These are phyloP conservation scores for Plantago elongata DNA, from an alignment of 257 asterid genomes.

Conservation along the genomic window DNA sequence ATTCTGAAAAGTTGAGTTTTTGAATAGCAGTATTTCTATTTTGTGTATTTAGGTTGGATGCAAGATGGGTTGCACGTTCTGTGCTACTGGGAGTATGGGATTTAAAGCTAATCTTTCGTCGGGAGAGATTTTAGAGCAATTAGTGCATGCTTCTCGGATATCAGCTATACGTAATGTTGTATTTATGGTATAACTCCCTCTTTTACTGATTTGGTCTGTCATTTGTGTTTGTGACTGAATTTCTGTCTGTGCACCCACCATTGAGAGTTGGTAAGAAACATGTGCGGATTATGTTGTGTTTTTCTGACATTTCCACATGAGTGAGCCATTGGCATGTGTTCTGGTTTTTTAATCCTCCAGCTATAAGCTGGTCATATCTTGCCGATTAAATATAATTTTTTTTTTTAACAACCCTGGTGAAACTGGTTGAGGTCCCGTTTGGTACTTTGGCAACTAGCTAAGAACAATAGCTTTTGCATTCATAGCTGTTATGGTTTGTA, in stretches of 20 bases:
- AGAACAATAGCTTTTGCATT: no score
- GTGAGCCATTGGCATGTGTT: neutral
- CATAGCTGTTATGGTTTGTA: no score
- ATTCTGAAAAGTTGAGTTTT: neutral
- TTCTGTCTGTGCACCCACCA: no score
- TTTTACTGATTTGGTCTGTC: neutral
- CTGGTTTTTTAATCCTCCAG: neutral
- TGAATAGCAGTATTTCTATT: neutral
- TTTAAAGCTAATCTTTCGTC: conserved; percentile 80
- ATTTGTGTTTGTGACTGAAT: neutral
- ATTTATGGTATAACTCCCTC: conserved; percentile 65
- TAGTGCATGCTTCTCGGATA: conserved; percentile 84
- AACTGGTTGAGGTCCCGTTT: no score
- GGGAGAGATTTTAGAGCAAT: conserved; percentile 88
- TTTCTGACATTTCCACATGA: neutral
- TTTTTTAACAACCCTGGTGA: no score
- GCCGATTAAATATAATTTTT: neutral
- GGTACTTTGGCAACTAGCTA: no score
- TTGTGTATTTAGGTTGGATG: conserved; percentile 74
- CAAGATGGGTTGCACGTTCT: conserved; percentile 96
- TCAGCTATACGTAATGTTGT: conserved; percentile 84
- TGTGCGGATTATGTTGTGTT: neutral
- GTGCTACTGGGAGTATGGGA: conserved; percentile 99
- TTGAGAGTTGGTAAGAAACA: neutral
- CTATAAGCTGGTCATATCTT: neutral